A percentile compares a stretch with the other conserved stretches of the same genome.
Conservation (phyloP, 163 green algal species). For the Botryococcus braunii region DNA sequence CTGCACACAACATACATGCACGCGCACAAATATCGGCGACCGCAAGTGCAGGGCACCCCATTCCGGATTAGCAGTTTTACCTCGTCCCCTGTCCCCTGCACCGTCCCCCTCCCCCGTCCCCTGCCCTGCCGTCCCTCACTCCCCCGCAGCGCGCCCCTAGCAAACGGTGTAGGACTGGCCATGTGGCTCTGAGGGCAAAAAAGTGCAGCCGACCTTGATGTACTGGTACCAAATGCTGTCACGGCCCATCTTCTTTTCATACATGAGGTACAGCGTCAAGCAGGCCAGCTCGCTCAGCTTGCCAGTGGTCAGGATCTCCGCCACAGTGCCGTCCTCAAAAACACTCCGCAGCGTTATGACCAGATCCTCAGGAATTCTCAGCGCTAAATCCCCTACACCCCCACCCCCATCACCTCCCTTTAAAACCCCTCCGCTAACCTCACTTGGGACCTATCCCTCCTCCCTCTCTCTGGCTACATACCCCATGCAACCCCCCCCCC, state of each 20-base stretch:
- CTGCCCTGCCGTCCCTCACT: too few relatives aligned
- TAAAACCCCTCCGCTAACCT: neutral
- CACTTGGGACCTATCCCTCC: neutral
- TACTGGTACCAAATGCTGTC: slow-evolving; percentile 70
- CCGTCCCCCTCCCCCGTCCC: too few relatives aligned
- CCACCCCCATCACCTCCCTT: neutral
- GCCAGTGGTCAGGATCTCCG: slow-evolving; percentile 83
- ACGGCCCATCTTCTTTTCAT: slow-evolving; percentile 81
- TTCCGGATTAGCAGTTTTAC: too few relatives aligned
- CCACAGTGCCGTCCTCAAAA: slow-evolving; percentile 44
- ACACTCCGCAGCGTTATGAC: slow-evolving; percentile 71
- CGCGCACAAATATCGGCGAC: too few relatives aligned
- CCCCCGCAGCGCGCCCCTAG: too few relatives aligned
- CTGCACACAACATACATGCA: too few relatives aligned
- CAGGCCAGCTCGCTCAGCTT: slow-evolving; percentile 86
- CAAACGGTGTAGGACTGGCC: too few relatives aligned
- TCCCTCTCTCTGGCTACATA: neutral
- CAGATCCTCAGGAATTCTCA: slow-evolving; percentile 68
- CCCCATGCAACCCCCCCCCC: neutral
- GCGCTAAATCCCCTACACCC: slow-evolving; percentile 43
- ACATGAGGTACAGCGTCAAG: slow-evolving; percentile 86
- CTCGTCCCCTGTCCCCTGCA: too few relatives aligned
- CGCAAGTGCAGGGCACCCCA: too few relatives aligned
- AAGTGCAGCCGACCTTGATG: slow-evolving; percentile 67
- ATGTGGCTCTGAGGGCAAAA: too few relatives aligned